These are phyloP conservation scores for Fusarium kyushuense DNA, from an alignment of 2,329 filamentous ascomycete genomes.

Conservation along the genomic window DNA sequence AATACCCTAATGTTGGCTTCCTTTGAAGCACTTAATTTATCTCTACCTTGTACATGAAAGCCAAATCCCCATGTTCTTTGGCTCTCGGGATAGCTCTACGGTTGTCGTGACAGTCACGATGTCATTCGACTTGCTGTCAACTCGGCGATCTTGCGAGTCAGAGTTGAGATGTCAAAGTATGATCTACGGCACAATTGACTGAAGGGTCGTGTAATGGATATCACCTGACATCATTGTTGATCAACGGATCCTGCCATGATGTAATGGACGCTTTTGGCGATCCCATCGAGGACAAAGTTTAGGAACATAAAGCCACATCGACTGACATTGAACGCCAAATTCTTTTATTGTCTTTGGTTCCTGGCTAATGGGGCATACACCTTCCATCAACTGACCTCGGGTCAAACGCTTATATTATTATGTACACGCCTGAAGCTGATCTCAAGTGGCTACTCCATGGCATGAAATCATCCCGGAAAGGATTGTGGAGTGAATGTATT, in stretches of 20 bases:
- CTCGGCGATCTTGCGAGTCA: slow-evolving; percentile 11
- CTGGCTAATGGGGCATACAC: slow-evolving; percentile 2
- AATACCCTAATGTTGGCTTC: no score
- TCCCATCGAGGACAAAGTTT: slow-evolving; percentile 17
- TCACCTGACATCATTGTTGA: slow-evolving; percentile 21
- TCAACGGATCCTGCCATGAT: slow-evolving; percentile 23
- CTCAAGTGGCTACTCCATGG: neutral
- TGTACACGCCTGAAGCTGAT: slow-evolving; percentile 8
- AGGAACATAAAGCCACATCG: slow-evolving; percentile 3
- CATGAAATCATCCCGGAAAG: neutral
- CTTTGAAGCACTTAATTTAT: no score
- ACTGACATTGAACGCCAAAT: neutral
- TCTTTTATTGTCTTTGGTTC: neutral
- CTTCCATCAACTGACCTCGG: neutral
- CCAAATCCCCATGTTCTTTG: neutral
- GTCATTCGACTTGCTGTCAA: slow-evolving; percentile 1
- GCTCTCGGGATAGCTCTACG: neutral
- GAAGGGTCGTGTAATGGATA: neutral
- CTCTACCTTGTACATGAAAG: no score
- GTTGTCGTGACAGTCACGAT: neutral
- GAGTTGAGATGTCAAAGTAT: neutral
- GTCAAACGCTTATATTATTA: slow-evolving; percentile 1
- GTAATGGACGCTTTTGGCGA: slow-evolving; percentile 30
- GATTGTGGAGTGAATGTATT: neutral
- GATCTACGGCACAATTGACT: neutral